Evolutionary conservation across 768 basidiomycete genomes (phyloP).

Genomic region (Boletus subparvulus): DNA sequence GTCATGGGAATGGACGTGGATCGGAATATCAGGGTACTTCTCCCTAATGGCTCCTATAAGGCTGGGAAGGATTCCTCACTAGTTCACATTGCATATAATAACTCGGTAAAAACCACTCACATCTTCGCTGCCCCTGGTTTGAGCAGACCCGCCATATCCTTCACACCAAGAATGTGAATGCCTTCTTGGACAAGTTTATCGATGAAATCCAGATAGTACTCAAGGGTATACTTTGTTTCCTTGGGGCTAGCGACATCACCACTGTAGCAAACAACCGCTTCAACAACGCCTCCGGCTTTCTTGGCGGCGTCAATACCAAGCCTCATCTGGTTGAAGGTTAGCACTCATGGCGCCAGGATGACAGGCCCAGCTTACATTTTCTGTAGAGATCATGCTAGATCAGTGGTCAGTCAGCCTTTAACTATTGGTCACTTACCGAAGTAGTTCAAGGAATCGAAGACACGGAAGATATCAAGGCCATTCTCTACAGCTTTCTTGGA

Average conservation of each 20-base stretch:
- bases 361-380: conserved; percentile 54
- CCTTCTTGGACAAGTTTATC: conserved; percentile 91
- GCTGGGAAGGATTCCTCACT: conserved; percentile 38
- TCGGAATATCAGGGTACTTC: conserved; percentile 95
- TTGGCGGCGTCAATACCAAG: conserved; percentile 99
- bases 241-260: conserved; percentile 94
- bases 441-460: conserved; percentile 99
- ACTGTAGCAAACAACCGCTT: conserved; percentile 97
- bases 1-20: conserved; percentile 99
- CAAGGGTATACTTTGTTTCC: conserved; percentile 94
- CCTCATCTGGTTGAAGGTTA: conserved; percentile 64
- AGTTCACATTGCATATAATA: not conserved
- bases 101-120: conserved; percentile 44
- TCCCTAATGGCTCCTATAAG: conserved; percentile 93
- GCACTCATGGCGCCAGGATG: not conserved
- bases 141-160: conserved; percentile 97
- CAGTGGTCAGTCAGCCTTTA: not conserved
- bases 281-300: conserved; percentile 98
- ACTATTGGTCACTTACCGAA: conserved; percentile 59
- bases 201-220: conserved; percentile 97
- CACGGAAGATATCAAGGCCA: conserved; percentile 98
- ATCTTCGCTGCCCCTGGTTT: conserved; percentile 92
- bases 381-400: conserved; percentile 36
- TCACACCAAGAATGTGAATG: conserved; percentile 95
- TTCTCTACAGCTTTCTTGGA: conserved; percentile 99